Percentiles rank a stretch among this genome's conserved stretches.
phyloP scores from a whole-genome alignment of 345 rosid species.

The Citrus medica region DNA sequence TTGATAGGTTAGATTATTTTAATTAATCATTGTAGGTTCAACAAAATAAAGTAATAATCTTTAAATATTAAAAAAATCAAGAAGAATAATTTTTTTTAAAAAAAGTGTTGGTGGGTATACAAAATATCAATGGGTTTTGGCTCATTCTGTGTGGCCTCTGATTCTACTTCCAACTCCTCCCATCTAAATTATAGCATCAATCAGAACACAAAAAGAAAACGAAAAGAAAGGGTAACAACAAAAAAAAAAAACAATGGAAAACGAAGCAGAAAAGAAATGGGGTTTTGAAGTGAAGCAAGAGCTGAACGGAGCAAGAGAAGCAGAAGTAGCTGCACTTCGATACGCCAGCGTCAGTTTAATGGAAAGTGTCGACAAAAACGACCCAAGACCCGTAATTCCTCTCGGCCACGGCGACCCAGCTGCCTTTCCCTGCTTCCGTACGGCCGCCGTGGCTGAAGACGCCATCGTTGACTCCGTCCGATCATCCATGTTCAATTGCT shows the following conservation, averaged over 20 bases:
- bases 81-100: too few relatives aligned
- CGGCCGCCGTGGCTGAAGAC: conserved; percentile 47
- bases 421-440: conserved; percentile 52
- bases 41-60: too few relatives aligned
- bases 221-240: too few relatives aligned
- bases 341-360: conserved; percentile 28
- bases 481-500: conserved; percentile 49
- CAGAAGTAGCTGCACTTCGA: conserved; percentile 28
- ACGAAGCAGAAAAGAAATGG: conserved; percentile 12
- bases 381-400: conserved; percentile 35
- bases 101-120: too few relatives aligned
- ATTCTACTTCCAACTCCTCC: too few relatives aligned
- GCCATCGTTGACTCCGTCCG: conserved; percentile 47
- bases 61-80: too few relatives aligned
- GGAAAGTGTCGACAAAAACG: conserved; percentile 36
- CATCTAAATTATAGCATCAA: too few relatives aligned
- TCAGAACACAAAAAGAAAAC: too few relatives aligned
- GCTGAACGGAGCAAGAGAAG: conserved; percentile 13
- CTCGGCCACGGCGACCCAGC: conserved; percentile 84
- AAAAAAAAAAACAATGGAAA: conserved; percentile 8
- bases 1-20: too few relatives aligned
- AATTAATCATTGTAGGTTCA: too few relatives aligned
- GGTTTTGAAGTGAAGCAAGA: conserved; percentile 30
- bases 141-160: too few relatives aligned
- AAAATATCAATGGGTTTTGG: too few relatives aligned